A percentile compares a stretch with the other conserved stretches of the same genome.
These are phyloP conservation scores for Yamadazyma blattariae DNA, from an alignment of 1,139 yeast genomes.

Conservation along the genomic window DNA sequence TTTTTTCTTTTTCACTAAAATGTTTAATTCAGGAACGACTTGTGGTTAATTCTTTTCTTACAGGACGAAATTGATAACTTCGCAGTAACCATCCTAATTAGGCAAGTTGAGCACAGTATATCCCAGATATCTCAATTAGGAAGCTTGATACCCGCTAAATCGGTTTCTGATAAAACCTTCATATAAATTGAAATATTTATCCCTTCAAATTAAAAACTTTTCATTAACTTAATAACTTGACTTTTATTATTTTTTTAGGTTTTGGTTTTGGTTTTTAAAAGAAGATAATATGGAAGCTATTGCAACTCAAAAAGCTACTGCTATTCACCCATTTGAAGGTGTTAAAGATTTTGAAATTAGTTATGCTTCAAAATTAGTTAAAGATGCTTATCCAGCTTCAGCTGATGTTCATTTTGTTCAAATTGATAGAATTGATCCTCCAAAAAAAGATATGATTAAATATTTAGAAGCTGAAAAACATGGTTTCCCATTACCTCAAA, in stretches of 20 bases:
- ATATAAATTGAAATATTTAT: no score
- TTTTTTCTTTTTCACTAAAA: no score
- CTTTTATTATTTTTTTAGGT: no score
- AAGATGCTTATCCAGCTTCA: conserved; percentile 50
- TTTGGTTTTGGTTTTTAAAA: no score
- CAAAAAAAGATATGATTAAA: conserved; percentile 69
- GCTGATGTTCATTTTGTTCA: conserved; percentile 66
- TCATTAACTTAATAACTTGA: no score
- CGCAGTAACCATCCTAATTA: conserved; percentile 10
- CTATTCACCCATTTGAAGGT: conserved; percentile 61
- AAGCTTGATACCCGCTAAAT: conserved; percentile 8
- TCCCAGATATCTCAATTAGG: conserved; percentile 9
- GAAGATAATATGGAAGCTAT: no score
- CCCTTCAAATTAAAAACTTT: no score
- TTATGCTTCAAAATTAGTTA: conserved; percentile 60
- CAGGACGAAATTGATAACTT: no score
- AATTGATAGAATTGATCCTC: conserved; percentile 76
- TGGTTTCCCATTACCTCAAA: conserved; percentile 53
- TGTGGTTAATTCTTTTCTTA: no score
- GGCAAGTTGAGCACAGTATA: conserved; percentile 1
- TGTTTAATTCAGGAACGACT: no score
- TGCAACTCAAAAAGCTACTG: no score
- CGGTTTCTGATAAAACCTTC: no score
- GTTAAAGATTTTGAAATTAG: conserved; percentile 65
- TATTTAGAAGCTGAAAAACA: conserved; percentile 68